phyloP scores from a whole-genome alignment of 208 protist genomes.

The Novymonas esmeraldas region DNA sequence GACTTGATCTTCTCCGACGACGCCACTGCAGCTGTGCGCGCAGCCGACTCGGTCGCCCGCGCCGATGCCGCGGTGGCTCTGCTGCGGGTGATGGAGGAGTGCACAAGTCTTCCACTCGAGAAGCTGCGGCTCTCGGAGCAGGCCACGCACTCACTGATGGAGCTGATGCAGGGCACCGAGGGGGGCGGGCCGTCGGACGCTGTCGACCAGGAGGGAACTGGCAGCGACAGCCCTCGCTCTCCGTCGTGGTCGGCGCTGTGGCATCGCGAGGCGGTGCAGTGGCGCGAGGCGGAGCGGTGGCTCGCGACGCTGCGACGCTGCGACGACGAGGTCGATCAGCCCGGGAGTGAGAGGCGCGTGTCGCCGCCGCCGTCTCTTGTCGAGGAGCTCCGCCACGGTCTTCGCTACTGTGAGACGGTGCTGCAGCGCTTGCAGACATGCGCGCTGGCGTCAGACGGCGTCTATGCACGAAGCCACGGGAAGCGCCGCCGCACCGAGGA shows the following conservation, averaged over 20 bases:
- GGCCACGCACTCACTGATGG: slow-evolving; percentile 37
- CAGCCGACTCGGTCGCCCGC: slow-evolving; percentile 10
- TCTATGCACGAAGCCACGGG: neutral
- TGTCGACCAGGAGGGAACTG: neutral
- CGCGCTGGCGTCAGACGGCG: neutral
- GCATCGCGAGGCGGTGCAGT: slow-evolving; percentile 3
- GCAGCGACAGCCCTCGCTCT: neutral
- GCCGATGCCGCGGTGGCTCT: slow-evolving; percentile 28
- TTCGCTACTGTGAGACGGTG: slow-evolving; percentile 21
- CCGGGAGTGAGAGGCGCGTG: neutral
- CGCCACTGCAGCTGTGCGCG: slow-evolving; percentile 1
- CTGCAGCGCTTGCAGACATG: slow-evolving; percentile 13
- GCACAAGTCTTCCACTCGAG: slow-evolving; percentile 28
- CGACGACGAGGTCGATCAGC: neutral
- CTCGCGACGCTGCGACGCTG: neutral
- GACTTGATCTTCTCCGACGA: slow-evolving; percentile 36
- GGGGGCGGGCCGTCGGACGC: neutral
- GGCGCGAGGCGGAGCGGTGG: slow-evolving; percentile 1
- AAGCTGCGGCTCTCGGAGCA: slow-evolving; percentile 37
- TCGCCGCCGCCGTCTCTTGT: neutral
- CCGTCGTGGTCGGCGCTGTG: slow-evolving; percentile 3
- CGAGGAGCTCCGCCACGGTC: slow-evolving; percentile 8
- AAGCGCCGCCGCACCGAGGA: slow-evolving; percentile 24
- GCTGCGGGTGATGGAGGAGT: slow-evolving; percentile 32
- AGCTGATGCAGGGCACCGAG: slow-evolving; percentile 35